These are phyloP conservation scores for Solanum clarkiae DNA, from an alignment of 257 asterid species.

Conservation along the genomic window DNA sequence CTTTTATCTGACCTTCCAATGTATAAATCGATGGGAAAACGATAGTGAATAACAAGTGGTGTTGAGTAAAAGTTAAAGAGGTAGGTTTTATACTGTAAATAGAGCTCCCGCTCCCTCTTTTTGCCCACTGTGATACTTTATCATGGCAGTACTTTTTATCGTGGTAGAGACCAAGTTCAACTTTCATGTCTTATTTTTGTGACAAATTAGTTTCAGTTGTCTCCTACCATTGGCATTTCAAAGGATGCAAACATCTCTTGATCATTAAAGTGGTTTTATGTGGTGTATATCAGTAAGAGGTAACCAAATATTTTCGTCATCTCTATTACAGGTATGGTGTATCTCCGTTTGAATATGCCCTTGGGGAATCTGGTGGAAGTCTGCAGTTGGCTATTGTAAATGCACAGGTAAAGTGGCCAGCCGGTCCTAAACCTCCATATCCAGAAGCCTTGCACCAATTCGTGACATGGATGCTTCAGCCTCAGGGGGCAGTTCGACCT, in stretches of 20 bases:
- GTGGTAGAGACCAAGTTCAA: not conserved
- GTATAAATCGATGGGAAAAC: not conserved
- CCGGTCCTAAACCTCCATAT: slow-evolving; percentile 71
- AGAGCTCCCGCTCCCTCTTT: not conserved
- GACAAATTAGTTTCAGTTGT: not conserved
- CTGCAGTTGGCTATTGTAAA: slow-evolving; percentile 86
- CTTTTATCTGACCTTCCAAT: not conserved
- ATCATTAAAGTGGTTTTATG: not conserved
- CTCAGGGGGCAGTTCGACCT: slow-evolving; percentile 85
- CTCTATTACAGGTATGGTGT: slow-evolving; percentile 64
- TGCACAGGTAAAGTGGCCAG: slow-evolving; percentile 92
- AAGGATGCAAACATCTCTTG: not conserved
- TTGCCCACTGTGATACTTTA: not conserved
- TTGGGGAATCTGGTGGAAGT: slow-evolving; percentile 97
- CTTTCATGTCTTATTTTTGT: not conserved
- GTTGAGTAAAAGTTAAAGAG: not conserved
- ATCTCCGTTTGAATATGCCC: slow-evolving; percentile 92
- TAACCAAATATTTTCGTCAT: not conserved
- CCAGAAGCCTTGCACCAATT: slow-evolving; percentile 95
- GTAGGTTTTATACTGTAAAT: not conserved
- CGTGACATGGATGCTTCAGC: slow-evolving; percentile 98
- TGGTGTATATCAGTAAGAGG: not conserved
- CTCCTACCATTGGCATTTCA: not conserved
- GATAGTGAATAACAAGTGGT: not conserved
- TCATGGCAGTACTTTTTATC: not conserved